Percentiles rank a stretch among this genome's conserved stretches.
These are phyloP conservation scores for Geotrichum cucujoidarum DNA, from an alignment of 1,139 yeast genomes.

Conservation along the genomic window DNA sequence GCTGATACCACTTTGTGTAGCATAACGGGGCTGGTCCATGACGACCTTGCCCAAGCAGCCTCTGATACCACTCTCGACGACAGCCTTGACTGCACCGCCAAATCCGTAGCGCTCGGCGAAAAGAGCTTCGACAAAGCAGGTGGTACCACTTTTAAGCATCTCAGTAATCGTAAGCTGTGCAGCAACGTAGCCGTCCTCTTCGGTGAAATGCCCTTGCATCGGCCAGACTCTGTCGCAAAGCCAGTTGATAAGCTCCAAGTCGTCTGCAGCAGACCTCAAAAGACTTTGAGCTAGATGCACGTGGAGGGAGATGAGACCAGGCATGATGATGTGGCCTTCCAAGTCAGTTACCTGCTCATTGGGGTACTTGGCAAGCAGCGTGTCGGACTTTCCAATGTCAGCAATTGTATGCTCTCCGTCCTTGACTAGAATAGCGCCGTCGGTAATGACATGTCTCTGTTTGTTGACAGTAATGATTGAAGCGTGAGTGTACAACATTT, in stretches of 20 bases:
- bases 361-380: slow-evolving; percentile 19
- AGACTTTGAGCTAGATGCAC: slow-evolving; percentile 27
- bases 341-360: slow-evolving; percentile 20
- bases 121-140: slow-evolving; percentile 26
- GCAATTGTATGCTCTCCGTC: slow-evolving; percentile 17
- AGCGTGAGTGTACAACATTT: slow-evolving; percentile 35
- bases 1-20: slow-evolving; percentile 23
- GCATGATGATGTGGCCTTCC: slow-evolving; percentile 29
- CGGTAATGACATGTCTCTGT: slow-evolving; percentile 19
- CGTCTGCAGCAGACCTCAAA: slow-evolving; percentile 29
- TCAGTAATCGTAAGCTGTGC: slow-evolving; percentile 30
- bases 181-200: slow-evolving; percentile 31
- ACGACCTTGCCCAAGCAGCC: slow-evolving; percentile 26
- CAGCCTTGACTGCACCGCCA: slow-evolving; percentile 30
- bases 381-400: slow-evolving; percentile 21
- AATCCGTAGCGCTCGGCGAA: slow-evolving; percentile 32
- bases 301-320: slow-evolving; percentile 25
- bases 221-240: slow-evolving; percentile 33
- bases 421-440: slow-evolving; percentile 21
- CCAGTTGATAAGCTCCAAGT: slow-evolving; percentile 30
- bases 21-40: slow-evolving; percentile 25
- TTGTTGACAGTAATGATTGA: slow-evolving; percentile 22
- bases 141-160: slow-evolving; percentile 32
- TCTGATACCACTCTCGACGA: slow-evolving; percentile 27
- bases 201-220: slow-evolving; percentile 30